Base-by-base conservation (phyloP, 192 early-diverging fungal species). In the Podila verticillata region DNA sequence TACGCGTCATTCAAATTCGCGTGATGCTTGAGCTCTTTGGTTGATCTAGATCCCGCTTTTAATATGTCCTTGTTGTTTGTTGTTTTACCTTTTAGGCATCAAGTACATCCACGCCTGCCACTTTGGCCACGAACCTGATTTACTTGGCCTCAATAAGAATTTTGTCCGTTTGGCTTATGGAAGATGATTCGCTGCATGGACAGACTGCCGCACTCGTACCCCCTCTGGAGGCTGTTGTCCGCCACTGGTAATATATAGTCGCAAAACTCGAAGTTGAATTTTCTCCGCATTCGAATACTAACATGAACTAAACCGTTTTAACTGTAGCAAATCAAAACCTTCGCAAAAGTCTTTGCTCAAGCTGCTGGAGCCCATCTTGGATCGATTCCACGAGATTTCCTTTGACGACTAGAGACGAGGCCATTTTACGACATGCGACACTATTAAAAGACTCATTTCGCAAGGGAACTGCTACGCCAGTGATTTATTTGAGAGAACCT, bases 131-230 rank as follows among this genome's bases (percentile, higher is more conserved):
- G 4, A 72, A 72, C 31, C 48, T 80, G 70, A 51, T 44, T 7
- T 80, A 80, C 34, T 20, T 80, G n/a, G 77, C 77, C 24, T 80
- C 65, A 4, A 19, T 80, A 22, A 72, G 66, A 70, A 72, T 72
- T 13, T 44, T 80, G 32, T 80, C 69, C 6, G 62, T 57, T 1
- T 80, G 69, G 70, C 61, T 80, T 15, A 68, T 68, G 24, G 77
- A 80, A 20, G 77, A 80, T 22, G 77, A 68, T 49, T 80, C 70
- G 3, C 66, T 80, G 1, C 77, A 80, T 58, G 65, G 65, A 19
- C 70, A 72, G 56, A 70, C 70, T 9, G 51, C 48, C 1, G 10
- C 49, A 8, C 20, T 80, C 19, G 65, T 80, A 29, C 51, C 61
- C 0, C 63, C 68, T 10, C 48, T 79, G 10, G 69, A 72, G 20